These are phyloP conservation scores for Xylaria sp. DNA, from an alignment of 2,329 filamentous ascomycete species.

Conservation along the genomic window DNA sequence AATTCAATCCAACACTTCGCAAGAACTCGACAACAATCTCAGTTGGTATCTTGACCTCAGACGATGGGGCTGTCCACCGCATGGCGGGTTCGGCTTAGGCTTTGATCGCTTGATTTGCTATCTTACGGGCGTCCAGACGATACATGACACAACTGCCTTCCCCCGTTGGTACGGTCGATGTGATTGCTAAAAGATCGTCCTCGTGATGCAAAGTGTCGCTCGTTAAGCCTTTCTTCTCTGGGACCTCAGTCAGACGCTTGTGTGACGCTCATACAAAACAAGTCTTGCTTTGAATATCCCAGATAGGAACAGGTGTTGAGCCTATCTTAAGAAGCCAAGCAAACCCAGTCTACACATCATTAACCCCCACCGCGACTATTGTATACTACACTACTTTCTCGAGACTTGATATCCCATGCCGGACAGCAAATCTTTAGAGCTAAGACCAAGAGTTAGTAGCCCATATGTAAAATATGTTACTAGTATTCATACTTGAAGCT, in stretches of 20 bases:
- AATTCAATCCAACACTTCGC: constrained; percentile 43
- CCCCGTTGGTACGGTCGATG: constrained; percentile 77
- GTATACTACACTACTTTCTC: not conserved
- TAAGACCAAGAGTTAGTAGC: not conserved
- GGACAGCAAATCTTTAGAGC: not conserved
- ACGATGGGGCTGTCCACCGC: constrained; percentile 89
- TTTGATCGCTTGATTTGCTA: constrained; percentile 90
- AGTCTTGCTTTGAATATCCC: constrained; percentile 32
- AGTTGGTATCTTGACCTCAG: constrained; percentile 91
- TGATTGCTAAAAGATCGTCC: constrained; percentile 59
- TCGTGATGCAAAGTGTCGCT: constrained; percentile 47
- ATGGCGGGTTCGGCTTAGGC: constrained; percentile 90
- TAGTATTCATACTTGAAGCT: constrained; percentile 7
- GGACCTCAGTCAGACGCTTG: constrained; percentile 48
- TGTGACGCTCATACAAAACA: constrained; percentile 46
- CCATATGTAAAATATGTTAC: constrained; percentile 21
- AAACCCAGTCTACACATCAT: constrained; percentile 25
- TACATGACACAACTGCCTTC: constrained; percentile 87
- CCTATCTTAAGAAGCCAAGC: constrained; percentile 34
- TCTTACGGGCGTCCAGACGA: constrained; percentile 80
- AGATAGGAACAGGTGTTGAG: constrained; percentile 40
- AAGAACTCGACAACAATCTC: constrained; percentile 55
- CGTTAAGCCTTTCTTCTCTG: constrained; percentile 55
- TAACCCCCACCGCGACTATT: not conserved
- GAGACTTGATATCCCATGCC: not conserved